A percentile compares a stretch with the other conserved stretches of the same genome.
Evolutionary conservation across 73 alveolate genomes (phyloP).

Genomic region (Tetrahymena borealis): DNA sequence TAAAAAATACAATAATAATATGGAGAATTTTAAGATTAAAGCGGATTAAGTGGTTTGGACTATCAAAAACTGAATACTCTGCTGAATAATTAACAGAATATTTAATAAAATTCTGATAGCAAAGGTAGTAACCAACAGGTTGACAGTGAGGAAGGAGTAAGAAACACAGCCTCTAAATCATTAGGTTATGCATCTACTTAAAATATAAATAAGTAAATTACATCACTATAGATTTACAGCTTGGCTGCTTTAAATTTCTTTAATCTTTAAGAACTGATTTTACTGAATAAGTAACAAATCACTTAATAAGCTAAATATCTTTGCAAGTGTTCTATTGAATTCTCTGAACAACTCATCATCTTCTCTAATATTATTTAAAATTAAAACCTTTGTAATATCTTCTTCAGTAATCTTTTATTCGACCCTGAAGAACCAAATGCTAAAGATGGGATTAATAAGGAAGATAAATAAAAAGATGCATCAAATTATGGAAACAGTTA

Average conservation of each 20-base stretch:
- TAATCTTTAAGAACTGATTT: not conserved
- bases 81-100: not conserved
- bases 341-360: not conserved
- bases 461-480: not conserved
- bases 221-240: not conserved
- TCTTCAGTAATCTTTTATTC: not conserved
- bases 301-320: not conserved
- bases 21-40: not conserved
- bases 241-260: not conserved
- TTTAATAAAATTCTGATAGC: not conserved
- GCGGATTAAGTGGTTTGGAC: not conserved
- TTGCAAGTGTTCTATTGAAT: not conserved
- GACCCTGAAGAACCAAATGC: not conserved
- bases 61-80: not conserved
- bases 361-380: not conserved
- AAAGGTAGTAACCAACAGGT: not conserved
- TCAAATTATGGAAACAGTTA: not conserved
- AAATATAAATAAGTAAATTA: not conserved
- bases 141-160: not conserved
- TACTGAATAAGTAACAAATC: not conserved
- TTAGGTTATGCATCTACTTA: not conserved
- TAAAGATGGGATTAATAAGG: not conserved
- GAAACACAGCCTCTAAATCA: not conserved
- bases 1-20: not conserved
- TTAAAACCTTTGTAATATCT: not conserved